Conservation (phyloP, 2,329 filamentous ascomycete species). For the Bipolaris victoriae region DNA sequence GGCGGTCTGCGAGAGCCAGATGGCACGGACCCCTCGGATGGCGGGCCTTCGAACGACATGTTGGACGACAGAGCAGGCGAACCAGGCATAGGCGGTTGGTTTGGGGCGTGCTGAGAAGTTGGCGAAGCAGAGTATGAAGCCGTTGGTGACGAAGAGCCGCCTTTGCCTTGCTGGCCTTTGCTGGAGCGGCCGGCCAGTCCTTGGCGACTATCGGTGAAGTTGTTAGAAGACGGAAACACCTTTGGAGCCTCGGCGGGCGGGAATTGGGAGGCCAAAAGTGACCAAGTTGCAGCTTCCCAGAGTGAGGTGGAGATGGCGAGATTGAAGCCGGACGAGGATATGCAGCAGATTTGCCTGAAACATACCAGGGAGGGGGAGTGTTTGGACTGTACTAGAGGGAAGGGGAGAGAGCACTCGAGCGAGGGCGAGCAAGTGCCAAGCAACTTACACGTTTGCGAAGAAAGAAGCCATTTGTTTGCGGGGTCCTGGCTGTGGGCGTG, state of each 20-base stretch:
- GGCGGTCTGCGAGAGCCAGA: constrained; percentile 69
- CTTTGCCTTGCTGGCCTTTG: constrained; percentile 50
- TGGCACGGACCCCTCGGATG: constrained; percentile 43
- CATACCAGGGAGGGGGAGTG: constrained; percentile 35
- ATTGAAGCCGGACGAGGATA: constrained; percentile 32
- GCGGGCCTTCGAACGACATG: constrained; percentile 69
- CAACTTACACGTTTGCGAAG: constrained; percentile 52
- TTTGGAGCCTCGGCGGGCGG: constrained; percentile 10
- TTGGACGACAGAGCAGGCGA: constrained; percentile 48
- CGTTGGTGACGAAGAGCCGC: constrained; percentile 46
- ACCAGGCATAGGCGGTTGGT: constrained; percentile 45
- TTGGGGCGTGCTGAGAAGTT: constrained; percentile 41
- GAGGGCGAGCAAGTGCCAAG: constrained; percentile 43
- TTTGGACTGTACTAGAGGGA: constrained; percentile 8
- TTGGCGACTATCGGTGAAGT: constrained; percentile 45
- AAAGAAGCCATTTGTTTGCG: constrained; percentile 49
- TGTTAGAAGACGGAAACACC: constrained; percentile 32
- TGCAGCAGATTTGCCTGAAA: constrained; percentile 37
- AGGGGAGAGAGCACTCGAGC: constrained; percentile 33
- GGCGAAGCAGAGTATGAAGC: constrained; percentile 44
- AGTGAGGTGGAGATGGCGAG: constrained; percentile 21
- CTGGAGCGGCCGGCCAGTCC: constrained; percentile 53
- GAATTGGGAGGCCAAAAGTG: neutral
- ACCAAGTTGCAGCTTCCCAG: constrained; percentile 7
- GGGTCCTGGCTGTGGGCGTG: constrained; percentile 14